Evolutionary conservation across 441 rosid species (phyloP).

Genomic region (Pelargonium myrrhifolium): DNA sequence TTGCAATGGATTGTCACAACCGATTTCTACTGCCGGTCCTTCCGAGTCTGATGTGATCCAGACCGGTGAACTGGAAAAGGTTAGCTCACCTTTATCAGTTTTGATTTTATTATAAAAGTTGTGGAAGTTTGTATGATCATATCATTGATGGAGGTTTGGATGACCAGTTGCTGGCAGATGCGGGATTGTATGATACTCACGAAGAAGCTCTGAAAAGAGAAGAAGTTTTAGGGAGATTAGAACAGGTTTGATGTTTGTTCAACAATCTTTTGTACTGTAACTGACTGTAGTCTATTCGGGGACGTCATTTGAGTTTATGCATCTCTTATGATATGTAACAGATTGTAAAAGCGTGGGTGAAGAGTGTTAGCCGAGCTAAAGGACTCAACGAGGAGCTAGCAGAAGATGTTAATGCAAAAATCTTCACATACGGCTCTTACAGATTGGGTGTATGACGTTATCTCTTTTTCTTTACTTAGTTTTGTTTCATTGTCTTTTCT

Average conservation of each 20-base stretch:
- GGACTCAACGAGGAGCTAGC: slow-evolving; percentile 84
- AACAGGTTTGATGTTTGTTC: slow-evolving; percentile 18
- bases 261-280: too few relatives aligned
- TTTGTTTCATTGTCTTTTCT: too few relatives aligned
- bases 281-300: too few relatives aligned
- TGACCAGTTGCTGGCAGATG: slow-evolving; percentile 22
- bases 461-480: slow-evolving; percentile 7
- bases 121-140: too few relatives aligned
- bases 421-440: slow-evolving; percentile 94
- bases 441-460: slow-evolving; percentile 72
- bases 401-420: slow-evolving; percentile 93
- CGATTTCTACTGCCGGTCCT: too few relatives aligned
- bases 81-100: too few relatives aligned
- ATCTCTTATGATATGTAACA: slow-evolving; percentile 19
- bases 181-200: slow-evolving; percentile 22
- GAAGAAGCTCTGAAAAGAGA: slow-evolving; percentile 27
- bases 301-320: too few relatives aligned
- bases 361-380: slow-evolving; percentile 61
- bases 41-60: too few relatives aligned
- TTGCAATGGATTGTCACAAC: too few relatives aligned
- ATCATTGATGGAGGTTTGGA: too few relatives aligned
- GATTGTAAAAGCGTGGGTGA: slow-evolving; percentile 91
- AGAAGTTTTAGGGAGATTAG: slow-evolving; percentile 26
- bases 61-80: too few relatives aligned
- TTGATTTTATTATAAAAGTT: too few relatives aligned